Conservation (phyloP, 2,329 filamentous ascomycete species). For the Cucurbitaria berberidis region DNA sequence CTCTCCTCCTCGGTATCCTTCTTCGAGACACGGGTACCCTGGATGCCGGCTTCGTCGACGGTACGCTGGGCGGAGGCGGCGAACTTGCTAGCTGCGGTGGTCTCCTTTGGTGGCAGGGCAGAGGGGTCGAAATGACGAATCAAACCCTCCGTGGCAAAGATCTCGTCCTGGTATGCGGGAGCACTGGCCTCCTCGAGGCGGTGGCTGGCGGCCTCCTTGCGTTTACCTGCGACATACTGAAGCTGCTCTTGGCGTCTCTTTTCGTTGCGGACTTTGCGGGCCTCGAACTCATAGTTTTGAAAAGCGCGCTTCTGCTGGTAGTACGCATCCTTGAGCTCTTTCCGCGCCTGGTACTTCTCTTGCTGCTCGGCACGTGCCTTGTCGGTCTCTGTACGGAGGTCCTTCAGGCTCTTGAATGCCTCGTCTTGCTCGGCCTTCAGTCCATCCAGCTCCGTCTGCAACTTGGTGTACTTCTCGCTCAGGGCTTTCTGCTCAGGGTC, state of each 20-base stretch:
- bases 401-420: constrained; percentile 85
- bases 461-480: constrained; percentile 81
- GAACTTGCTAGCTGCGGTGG: constrained; percentile 68
- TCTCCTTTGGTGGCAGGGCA: constrained; percentile 67
- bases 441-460: constrained; percentile 84
- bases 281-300: constrained; percentile 82
- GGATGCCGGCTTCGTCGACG: constrained; percentile 81
- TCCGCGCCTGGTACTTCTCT: constrained; percentile 80
- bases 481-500: constrained; percentile 90
- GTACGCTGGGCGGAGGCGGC: constrained; percentile 77
- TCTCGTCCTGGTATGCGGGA: constrained; percentile 91
- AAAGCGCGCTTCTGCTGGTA: constrained; percentile 82
- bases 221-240: constrained; percentile 71
- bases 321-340: constrained; percentile 88
- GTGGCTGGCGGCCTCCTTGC: constrained; percentile 76
- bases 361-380: constrained; percentile 86
- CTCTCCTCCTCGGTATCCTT: constrained; percentile 90
- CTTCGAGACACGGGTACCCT: constrained; percentile 81
- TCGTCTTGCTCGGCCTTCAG: constrained; percentile 94
- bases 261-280: constrained; percentile 76
- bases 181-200: constrained; percentile 81
- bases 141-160: constrained; percentile 83
- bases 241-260: constrained; percentile 82
- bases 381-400: constrained; percentile 82
- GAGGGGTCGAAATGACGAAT: constrained; percentile 91